These are phyloP conservation scores for Diplodia scrobiculata DNA, from an alignment of 2,329 filamentous ascomycete species.

Conservation along the genomic window DNA sequence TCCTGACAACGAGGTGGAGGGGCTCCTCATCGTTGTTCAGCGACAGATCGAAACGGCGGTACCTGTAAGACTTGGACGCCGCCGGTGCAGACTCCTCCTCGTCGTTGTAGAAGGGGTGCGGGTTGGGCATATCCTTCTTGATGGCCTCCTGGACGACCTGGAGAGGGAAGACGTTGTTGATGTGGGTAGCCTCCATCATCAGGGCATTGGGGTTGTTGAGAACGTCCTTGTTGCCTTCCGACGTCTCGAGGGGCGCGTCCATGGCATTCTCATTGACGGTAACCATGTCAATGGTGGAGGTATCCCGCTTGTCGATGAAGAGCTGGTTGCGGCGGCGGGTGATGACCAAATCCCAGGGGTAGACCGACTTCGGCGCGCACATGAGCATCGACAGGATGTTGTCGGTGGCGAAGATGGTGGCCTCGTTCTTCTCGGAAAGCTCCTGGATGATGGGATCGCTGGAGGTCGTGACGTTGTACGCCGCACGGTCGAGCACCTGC, in stretches of 20 bases:
- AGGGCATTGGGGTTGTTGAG: conserved; percentile 94
- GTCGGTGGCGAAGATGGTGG: conserved; percentile 94
- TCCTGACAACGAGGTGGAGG: conserved; percentile 87
- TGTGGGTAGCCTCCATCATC: conserved; percentile 96
- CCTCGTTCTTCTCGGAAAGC: conserved; percentile 91
- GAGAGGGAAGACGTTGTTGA: conserved; percentile 99
- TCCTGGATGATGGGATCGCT: conserved; percentile 97
- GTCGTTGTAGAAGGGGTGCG: conserved; percentile 97
- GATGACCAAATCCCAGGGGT: conserved; percentile 98
- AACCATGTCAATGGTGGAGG: conserved; percentile 91
- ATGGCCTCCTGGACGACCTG: conserved; percentile 84
- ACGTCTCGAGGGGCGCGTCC: conserved; percentile 87
- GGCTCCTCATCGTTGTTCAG: conserved; percentile 90
- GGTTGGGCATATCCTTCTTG: conserved; percentile 81
- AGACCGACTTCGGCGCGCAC: conserved; percentile 94
- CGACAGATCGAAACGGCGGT: conserved; percentile 93
- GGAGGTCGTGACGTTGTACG: conserved; percentile 97
- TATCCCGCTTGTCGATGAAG: conserved; percentile 98
- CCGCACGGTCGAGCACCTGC: conserved; percentile 84
- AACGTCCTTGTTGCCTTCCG: conserved; percentile 88
- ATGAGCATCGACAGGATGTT: conserved; percentile 99
- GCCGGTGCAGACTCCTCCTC: conserved; percentile 90
- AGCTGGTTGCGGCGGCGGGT: conserved; percentile 92
- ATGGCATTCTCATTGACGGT: conserved; percentile 99
- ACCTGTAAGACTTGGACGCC: conserved; percentile 97